Conservation (phyloP, 306 rosid genomes). For the Bauhinia variegata region DNA sequence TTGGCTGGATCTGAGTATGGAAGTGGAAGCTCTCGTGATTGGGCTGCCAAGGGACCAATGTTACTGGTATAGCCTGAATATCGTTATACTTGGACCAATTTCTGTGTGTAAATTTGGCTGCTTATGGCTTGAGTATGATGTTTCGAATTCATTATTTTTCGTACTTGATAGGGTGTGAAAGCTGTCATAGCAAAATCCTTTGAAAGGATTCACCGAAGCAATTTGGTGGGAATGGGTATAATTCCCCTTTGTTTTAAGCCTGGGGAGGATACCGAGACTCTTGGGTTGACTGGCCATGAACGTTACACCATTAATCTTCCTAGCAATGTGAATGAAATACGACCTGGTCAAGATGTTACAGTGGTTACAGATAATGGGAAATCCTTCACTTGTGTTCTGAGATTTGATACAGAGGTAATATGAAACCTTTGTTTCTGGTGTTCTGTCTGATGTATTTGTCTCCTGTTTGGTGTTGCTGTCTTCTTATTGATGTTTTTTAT, state of each 20-base stretch:
- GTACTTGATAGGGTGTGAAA: slow-evolving; percentile 72
- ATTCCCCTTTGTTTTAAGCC: slow-evolving; percentile 82
- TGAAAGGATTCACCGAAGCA: slow-evolving; percentile 97
- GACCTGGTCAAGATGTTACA: slow-evolving; percentile 82
- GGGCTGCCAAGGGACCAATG: slow-evolving; percentile 99
- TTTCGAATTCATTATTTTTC: not conserved
- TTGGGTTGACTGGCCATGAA: slow-evolving; percentile 83
- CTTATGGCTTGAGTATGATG: slow-evolving; percentile 6
- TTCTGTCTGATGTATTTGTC: not conserved
- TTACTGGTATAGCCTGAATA: slow-evolving; percentile 61
- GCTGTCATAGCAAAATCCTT: slow-evolving; percentile 95
- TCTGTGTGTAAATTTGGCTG: not conserved
- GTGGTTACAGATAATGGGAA: slow-evolving; percentile 76
- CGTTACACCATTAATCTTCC: slow-evolving; percentile 85
- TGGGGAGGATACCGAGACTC: slow-evolving; percentile 90
- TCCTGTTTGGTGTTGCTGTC: slow-evolving; percentile 10
- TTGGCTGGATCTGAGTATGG: slow-evolving; percentile 96
- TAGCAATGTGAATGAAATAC: slow-evolving; percentile 66
- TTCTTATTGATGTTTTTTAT: slow-evolving; percentile 7
- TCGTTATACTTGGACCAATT: slow-evolving; percentile 20
- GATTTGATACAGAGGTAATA: slow-evolving; percentile 92
- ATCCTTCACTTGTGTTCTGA: slow-evolving; percentile 61
- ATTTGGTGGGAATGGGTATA: slow-evolving; percentile 94
- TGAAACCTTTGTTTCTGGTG: not conserved
- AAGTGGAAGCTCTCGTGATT: slow-evolving; percentile 97